Conservation (phyloP, 139 green algal genomes). For the Haematococcus sp. region DNA sequence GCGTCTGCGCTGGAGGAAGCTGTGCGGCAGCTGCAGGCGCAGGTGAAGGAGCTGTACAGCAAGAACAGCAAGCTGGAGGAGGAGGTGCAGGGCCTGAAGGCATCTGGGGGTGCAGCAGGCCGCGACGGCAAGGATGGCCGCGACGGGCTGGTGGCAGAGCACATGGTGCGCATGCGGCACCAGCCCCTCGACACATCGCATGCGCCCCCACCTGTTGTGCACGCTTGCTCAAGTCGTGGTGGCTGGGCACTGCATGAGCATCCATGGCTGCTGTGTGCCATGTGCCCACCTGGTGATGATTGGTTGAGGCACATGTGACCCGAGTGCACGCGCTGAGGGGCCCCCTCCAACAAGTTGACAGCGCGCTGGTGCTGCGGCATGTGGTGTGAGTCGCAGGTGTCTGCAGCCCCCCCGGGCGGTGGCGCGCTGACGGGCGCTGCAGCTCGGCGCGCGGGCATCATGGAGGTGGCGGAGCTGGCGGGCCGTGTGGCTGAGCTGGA, state of each 20-base stretch:
- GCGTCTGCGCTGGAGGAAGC: neutral
- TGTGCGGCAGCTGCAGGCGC: neutral
- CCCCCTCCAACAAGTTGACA: no score
- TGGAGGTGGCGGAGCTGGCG: neutral
- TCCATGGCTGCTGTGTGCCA: no score
- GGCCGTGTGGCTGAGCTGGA: neutral
- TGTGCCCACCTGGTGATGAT: no score
- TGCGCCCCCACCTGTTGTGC: no score
- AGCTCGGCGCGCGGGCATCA: neutral
- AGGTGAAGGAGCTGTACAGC: slow-evolving; percentile 6
- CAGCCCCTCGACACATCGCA: no score
- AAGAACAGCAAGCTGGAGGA: slow-evolving; percentile 4
- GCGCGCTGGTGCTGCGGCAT: no score
- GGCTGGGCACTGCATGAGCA: no score
- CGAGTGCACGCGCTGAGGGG: no score
- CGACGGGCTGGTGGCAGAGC: neutral
- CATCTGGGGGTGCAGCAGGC: neutral
- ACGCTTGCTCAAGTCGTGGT: no score
- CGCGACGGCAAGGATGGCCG: neutral
- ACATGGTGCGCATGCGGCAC: neutral
- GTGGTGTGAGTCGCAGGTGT: no score
- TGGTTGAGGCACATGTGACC: no score
- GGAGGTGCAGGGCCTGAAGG: slow-evolving; percentile 5
- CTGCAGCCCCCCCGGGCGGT: no score
- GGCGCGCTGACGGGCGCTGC: neutral